Evolutionary conservation across 1,284 basidiomycete species (phyloP).

Genomic region (Trametes hirsuta): DNA sequence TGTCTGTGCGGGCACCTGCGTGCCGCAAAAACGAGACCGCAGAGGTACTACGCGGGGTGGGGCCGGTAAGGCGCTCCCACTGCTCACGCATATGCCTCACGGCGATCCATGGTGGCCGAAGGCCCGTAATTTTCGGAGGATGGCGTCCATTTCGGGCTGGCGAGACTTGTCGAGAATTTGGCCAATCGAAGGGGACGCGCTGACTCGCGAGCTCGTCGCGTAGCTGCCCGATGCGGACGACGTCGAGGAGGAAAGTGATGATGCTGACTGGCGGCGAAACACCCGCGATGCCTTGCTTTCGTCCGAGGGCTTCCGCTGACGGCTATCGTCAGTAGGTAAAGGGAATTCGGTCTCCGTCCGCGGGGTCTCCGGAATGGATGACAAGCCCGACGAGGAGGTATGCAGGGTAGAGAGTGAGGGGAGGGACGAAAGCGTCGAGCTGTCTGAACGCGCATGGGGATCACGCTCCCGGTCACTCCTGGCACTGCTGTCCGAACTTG

Average conservation of each 20-base stretch:
- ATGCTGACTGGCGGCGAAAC: conserved; percentile 38
- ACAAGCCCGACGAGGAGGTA: conserved; percentile 30
- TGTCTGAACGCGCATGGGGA: conserved; percentile 20
- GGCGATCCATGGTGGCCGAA: conserved; percentile 23
- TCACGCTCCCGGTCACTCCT: conserved; percentile 4
- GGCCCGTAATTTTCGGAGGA: conserved; percentile 29
- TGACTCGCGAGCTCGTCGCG: conserved; percentile 25
- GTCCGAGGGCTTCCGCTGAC: conserved; percentile 19
- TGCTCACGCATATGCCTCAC: neutral
- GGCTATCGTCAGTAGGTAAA: neutral
- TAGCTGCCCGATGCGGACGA: conserved; percentile 25
- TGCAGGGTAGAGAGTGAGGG: conserved; percentile 29
- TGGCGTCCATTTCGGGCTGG: conserved; percentile 32
- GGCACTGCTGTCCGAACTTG: conserved; percentile 11
- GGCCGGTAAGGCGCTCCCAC: neutral
- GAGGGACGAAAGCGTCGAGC: conserved; percentile 25
- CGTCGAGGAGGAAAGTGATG: conserved; percentile 29
- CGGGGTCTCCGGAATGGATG: conserved; percentile 33
- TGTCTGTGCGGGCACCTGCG: neutral
- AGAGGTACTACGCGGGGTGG: neutral
- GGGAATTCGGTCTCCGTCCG: conserved; percentile 14
- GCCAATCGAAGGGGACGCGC: conserved; percentile 36
- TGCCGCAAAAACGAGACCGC: neutral
- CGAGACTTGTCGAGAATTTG: conserved; percentile 34
- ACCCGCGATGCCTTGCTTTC: conserved; percentile 40